phyloP scores from a whole-genome alignment of 2,329 filamentous ascomycete species.

The Trichophyton rubrum region DNA sequence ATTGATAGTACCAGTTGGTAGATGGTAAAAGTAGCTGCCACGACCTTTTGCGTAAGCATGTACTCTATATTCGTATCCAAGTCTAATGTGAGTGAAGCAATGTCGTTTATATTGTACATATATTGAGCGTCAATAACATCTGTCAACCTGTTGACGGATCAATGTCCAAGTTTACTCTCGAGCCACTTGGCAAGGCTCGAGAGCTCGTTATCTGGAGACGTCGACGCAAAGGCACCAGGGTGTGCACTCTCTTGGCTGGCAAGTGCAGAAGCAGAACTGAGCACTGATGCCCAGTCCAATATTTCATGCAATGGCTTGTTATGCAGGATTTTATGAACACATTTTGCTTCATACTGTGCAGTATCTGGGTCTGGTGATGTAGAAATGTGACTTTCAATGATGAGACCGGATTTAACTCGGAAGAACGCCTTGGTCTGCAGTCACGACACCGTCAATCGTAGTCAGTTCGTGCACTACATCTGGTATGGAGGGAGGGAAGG shows the following conservation, averaged over 20 bases:
- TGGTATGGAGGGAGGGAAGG: not conserved
- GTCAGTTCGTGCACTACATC: constrained; percentile 6
- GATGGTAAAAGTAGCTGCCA: not conserved
- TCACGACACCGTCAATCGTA: no score
- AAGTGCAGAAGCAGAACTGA: constrained; percentile 6
- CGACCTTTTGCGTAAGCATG: not conserved
- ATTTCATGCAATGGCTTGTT: constrained; percentile 41
- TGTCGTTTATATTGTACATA: not conserved
- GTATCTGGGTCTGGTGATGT: constrained; percentile 22
- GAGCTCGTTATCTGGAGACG: constrained; percentile 3
- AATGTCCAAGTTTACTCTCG: constrained; percentile 15
- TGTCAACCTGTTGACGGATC: not conserved
- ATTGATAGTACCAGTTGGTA: not conserved
- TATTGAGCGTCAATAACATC: not conserved
- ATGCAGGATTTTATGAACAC: constrained; percentile 22
- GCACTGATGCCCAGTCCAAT: constrained; percentile 23
- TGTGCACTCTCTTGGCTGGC: not conserved
- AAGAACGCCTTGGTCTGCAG: constrained; percentile 32
- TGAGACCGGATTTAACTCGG: constrained; percentile 29
- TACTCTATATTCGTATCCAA: not conserved
- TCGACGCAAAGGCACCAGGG: constrained; percentile 4
- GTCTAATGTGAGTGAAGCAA: not conserved
- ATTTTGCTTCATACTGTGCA: constrained; percentile 24
- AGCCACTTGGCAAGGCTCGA: constrained; percentile 15
- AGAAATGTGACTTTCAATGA: constrained; percentile 30